Conservation (phyloP, 768 basidiomycete genomes). For the Leccinum subgranulosum region DNA sequence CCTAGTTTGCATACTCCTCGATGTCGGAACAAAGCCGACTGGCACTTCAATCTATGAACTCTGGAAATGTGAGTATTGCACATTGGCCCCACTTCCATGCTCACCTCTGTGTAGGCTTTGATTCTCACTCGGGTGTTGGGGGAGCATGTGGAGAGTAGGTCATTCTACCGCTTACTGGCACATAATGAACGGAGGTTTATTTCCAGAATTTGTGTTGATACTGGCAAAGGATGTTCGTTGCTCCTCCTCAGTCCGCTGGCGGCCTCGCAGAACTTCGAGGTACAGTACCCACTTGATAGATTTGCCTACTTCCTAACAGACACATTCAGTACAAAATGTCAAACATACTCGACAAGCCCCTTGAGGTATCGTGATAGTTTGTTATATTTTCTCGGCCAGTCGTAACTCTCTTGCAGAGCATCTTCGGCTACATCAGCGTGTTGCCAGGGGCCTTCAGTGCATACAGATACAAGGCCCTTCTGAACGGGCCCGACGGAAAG, state of each 20-base stretch:
- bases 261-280: slow-evolving; percentile 95
- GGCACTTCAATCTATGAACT: slow-evolving; percentile 94
- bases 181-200: not conserved
- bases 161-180: not conserved
- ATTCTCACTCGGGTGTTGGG: slow-evolving; percentile 80
- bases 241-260: slow-evolving; percentile 74
- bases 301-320: not conserved
- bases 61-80: slow-evolving; percentile 70
- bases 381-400: not conserved
- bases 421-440: slow-evolving; percentile 85
- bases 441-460: slow-evolving; percentile 92
- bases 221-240: slow-evolving; percentile 67
- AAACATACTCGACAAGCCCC: slow-evolving; percentile 92
- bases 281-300: slow-evolving; percentile 18
- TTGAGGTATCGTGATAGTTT: slow-evolving; percentile 60
- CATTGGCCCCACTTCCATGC: not conserved
- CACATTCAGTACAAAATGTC: slow-evolving; percentile 81
- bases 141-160: slow-evolving; percentile 93
- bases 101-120: slow-evolving; percentile 49
- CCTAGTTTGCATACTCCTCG: slow-evolving; percentile 82
- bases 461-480: slow-evolving; percentile 83
- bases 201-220: slow-evolving; percentile 75
- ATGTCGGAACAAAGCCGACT: slow-evolving; percentile 95
- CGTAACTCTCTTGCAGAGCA: slow-evolving; percentile 44
- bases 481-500: slow-evolving; percentile 82